A percentile compares a stretch with the other conserved stretches of the same genome.
Conservation (phyloP, 2,329 filamentous ascomycete species). For the Sarocladiaceae sp. region DNA sequence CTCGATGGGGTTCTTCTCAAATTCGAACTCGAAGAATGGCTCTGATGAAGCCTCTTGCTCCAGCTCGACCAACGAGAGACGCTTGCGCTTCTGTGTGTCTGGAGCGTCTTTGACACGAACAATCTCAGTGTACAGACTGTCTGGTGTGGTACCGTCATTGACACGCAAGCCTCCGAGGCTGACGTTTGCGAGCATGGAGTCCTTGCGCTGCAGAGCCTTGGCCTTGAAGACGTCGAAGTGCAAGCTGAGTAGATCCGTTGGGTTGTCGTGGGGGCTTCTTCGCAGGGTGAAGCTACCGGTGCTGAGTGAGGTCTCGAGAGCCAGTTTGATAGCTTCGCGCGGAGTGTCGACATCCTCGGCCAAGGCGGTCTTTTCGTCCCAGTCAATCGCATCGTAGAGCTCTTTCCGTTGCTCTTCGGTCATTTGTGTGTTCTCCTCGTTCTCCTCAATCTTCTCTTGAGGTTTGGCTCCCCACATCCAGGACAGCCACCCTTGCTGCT, state of each 20-base stretch:
- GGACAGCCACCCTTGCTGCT: slow-evolving; percentile 79
- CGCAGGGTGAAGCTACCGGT: slow-evolving; percentile 95
- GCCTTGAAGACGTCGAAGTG: slow-evolving; percentile 94
- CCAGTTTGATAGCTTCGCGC: slow-evolving; percentile 84
- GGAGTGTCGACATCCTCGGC: slow-evolving; percentile 84
- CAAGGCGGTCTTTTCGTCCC: slow-evolving; percentile 91
- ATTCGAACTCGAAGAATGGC: slow-evolving; percentile 84
- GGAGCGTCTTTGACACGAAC: slow-evolving; percentile 89
- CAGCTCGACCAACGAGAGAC: slow-evolving; percentile 48
- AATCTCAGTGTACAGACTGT: slow-evolving; percentile 89
- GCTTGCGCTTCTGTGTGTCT: slow-evolving; percentile 36
- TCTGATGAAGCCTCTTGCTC: slow-evolving; percentile 47
- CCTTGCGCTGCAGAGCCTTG: slow-evolving; percentile 80
- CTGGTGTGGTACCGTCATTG: slow-evolving; percentile 90
- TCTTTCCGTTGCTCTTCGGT: slow-evolving; percentile 95
- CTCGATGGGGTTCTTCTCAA: slow-evolving; percentile 94
- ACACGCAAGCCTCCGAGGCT: slow-evolving; percentile 89
- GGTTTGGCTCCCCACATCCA: slow-evolving; percentile 88
- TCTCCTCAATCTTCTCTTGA: slow-evolving; percentile 50
- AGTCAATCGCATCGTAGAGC: slow-evolving; percentile 95
- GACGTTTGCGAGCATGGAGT: slow-evolving; percentile 82
- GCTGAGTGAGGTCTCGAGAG: slow-evolving; percentile 86
- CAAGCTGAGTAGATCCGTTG: slow-evolving; percentile 76
- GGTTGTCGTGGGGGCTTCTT: slow-evolving; percentile 54
- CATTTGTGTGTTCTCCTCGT: slow-evolving; percentile 73